Percentiles rank a stretch among this genome's conserved stretches.
Evolutionary conservation across 208 protist genomes (phyloP).

Genomic region (Trypanosoma avium): DNA sequence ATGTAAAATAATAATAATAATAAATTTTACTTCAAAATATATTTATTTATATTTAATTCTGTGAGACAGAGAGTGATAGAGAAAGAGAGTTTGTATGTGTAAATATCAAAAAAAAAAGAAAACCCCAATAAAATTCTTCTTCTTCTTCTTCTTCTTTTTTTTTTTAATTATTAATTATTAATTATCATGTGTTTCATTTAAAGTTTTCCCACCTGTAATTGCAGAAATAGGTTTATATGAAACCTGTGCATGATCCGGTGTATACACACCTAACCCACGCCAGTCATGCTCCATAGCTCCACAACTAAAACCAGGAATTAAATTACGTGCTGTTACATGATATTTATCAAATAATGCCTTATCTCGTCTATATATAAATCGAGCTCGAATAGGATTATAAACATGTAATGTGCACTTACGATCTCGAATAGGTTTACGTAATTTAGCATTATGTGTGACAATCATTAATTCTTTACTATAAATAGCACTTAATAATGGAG

Average conservation of each 20-base stretch:
- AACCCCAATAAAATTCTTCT: no score
- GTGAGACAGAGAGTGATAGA: no score
- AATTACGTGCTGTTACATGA: constrained; percentile 72
- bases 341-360: constrained; percentile 89
- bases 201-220: background rate
- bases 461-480: constrained; percentile 69
- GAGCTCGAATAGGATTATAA: constrained; percentile 60
- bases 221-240: constrained; percentile 37
- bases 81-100: no score
- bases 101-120: no score
- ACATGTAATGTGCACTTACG: constrained; percentile 49
- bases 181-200: no score
- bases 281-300: constrained; percentile 71
- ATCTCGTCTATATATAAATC: constrained; percentile 86
- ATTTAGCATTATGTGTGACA: constrained; percentile 48
- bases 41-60: no score
- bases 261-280: constrained; percentile 84
- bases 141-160: no score
- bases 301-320: constrained; percentile 81
- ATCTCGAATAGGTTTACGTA: constrained; percentile 59
- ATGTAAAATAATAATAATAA: background rate
- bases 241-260: constrained; percentile 83
- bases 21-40: no score
- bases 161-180: no score
- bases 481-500: constrained; percentile 60